Evolutionary conservation across 352 stramenopile genomes (phyloP).

Genomic region (Pseudoperonospora humuli): DNA sequence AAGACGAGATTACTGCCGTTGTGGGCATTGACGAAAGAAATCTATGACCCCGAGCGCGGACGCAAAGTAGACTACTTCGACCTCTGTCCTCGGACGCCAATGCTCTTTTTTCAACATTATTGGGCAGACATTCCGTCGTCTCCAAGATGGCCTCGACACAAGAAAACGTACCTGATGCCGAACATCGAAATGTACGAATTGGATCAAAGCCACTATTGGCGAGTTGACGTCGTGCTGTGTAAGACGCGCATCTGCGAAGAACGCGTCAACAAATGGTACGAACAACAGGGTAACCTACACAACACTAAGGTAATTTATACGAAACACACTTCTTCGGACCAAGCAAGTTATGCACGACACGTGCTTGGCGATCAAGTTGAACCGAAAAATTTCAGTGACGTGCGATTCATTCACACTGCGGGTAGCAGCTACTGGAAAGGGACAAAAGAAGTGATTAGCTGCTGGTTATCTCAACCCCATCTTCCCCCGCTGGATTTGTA

Average conservation of each 20-base stretch:
- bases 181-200: slow-evolving; percentile 64
- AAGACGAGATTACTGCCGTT: too few relatives aligned
- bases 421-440: slow-evolving; percentile 52
- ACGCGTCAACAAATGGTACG: slow-evolving; percentile 44
- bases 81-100: slow-evolving; percentile 38
- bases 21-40: too few relatives aligned
- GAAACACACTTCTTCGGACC: slow-evolving; percentile 46
- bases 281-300: slow-evolving; percentile 48
- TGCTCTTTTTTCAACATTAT: slow-evolving; percentile 60
- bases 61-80: too few relatives aligned
- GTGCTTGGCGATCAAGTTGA: too few relatives aligned
- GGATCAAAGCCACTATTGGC: slow-evolving; percentile 32
- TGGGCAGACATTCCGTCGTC: slow-evolving; percentile 27
- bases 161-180: slow-evolving; percentile 46
- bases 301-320: slow-evolving; percentile 47
- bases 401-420: slow-evolving; percentile 42
- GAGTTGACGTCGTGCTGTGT: slow-evolving; percentile 39
- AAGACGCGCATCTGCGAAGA: slow-evolving; percentile 38
- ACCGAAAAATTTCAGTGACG: slow-evolving; percentile 40
- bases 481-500: slow-evolving; percentile 50
- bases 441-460: slow-evolving; percentile 40
- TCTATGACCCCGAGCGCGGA: too few relatives aligned
- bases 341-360: too few relatives aligned
- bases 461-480: slow-evolving; percentile 42
- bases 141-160: slow-evolving; percentile 24